These are phyloP conservation scores for Vitis hybrid DNA, from an alignment of 177 flowering plant genomes.

Conservation along the genomic window DNA sequence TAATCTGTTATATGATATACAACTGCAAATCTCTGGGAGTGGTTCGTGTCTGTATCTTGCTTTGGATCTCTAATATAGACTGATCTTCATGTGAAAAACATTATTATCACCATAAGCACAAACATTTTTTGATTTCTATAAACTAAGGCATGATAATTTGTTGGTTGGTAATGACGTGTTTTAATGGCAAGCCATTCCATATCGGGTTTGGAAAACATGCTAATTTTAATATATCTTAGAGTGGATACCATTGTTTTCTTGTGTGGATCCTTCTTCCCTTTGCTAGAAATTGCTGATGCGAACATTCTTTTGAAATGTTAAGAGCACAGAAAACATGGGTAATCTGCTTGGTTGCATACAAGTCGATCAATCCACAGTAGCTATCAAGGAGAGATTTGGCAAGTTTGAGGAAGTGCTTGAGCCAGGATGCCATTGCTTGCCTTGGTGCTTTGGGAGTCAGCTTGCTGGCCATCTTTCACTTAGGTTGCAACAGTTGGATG, in stretches of 20 bases:
- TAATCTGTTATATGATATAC: too few relatives aligned
- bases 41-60: too few relatives aligned
- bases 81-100: too few relatives aligned
- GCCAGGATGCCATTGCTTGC: conserved; percentile 79
- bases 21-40: too few relatives aligned
- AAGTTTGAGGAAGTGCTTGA: conserved; percentile 63
- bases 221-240: background rate
- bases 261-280: background rate
- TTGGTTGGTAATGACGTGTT: too few relatives aligned
- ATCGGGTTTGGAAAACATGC: too few relatives aligned
- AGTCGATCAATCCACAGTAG: conserved; percentile 74
- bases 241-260: background rate
- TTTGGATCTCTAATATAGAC: too few relatives aligned
- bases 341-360: conserved; percentile 49
- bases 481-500: conserved; percentile 68
- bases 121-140: too few relatives aligned
- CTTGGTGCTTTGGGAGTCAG: conserved; percentile 64
- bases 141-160: too few relatives aligned
- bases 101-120: too few relatives aligned
- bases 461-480: conserved; percentile 65
- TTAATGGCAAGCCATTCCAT: too few relatives aligned
- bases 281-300: background rate
- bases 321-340: conserved; percentile 40
- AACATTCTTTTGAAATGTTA: background rate
- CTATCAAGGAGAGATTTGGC: conserved; percentile 67